These are phyloP conservation scores for Gentiana straminea DNA, from an alignment of 257 asterid genomes.

Conservation along the genomic window DNA sequence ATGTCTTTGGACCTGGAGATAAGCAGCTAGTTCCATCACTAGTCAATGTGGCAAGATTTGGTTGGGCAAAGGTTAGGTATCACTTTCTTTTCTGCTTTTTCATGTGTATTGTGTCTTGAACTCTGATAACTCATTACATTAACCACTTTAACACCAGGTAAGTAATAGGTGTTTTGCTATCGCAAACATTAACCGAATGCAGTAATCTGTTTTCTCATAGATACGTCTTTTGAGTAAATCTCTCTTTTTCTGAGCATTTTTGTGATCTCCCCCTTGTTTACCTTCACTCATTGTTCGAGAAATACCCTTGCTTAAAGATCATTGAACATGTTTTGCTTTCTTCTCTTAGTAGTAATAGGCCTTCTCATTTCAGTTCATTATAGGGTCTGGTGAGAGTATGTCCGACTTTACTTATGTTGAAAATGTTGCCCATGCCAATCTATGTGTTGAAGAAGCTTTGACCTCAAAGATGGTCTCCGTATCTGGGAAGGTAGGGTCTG, in stretches of 20 bases:
- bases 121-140: no score
- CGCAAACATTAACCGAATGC: no score
- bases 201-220: no score
- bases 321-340: conserved; percentile 3
- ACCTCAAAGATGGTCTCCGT: conserved; percentile 38
- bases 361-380: conserved; percentile 94
- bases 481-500: conserved; percentile 59
- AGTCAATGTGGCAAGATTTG: conserved; percentile 50
- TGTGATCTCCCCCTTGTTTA: conserved; percentile 1
- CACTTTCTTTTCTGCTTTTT: conserved; percentile 11
- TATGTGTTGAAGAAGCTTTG: conserved; percentile 77
- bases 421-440: conserved; percentile 85
- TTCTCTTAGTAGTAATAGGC: conserved; percentile 61
- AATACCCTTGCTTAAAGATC: conserved; percentile 11
- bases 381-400: conserved; percentile 61
- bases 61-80: conserved; percentile 69
- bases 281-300: conserved; percentile 9
- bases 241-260: neutral
- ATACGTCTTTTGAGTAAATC: neutral
- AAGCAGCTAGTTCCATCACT: conserved; percentile 48
- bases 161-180: no score
- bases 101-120: neutral
- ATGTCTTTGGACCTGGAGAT: conserved; percentile 87
- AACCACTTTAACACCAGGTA: no score
- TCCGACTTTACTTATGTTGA: conserved; percentile 84